Conservation (phyloP, 352 stramenopile genomes). For the Albugo laibachii region DNA sequence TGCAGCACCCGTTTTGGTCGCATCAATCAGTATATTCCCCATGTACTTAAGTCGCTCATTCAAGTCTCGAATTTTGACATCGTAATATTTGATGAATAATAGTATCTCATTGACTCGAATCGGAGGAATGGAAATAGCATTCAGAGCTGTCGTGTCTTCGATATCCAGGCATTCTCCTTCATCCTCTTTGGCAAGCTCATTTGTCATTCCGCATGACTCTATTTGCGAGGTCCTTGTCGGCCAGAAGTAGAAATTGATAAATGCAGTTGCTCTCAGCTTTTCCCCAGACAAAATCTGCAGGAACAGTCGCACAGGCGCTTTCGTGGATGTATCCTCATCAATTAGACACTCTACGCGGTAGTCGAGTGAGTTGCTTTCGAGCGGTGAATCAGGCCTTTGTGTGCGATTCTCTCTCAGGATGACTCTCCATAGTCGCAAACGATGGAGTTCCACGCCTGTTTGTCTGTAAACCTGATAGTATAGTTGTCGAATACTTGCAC, state of each 20-base stretch:
- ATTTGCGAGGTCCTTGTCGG: constrained; percentile 7
- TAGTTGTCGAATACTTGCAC: constrained; percentile 34
- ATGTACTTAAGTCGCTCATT: constrained; percentile 53
- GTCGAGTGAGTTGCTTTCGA: constrained; percentile 21
- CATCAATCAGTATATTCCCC: constrained; percentile 55
- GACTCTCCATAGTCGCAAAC: constrained; percentile 66
- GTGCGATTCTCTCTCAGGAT: constrained; percentile 74
- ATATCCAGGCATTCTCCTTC: constrained; percentile 2
- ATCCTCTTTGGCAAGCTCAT: not conserved
- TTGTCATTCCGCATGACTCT: not conserved
- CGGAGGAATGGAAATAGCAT: constrained; percentile 1
- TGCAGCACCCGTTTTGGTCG: constrained; percentile 28
- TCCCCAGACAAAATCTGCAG: constrained; percentile 33
- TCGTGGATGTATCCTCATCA: constrained; percentile 47
- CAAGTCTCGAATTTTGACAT: constrained; percentile 24
- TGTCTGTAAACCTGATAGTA: constrained; percentile 35
- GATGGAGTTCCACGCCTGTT: constrained; percentile 37
- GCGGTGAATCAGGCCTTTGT: constrained; percentile 36
- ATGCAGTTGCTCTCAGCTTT: not conserved
- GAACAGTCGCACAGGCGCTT: constrained; percentile 45
- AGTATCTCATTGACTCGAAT: constrained; percentile 32
- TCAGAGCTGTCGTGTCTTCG: constrained; percentile 8
- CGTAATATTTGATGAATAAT: constrained; percentile 74
- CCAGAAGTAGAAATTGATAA: constrained; percentile 34
- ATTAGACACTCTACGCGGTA: constrained; percentile 35